Conservation (phyloP, 108 stramenopile genomes). For the Nitzschia inconspicua region DNA sequence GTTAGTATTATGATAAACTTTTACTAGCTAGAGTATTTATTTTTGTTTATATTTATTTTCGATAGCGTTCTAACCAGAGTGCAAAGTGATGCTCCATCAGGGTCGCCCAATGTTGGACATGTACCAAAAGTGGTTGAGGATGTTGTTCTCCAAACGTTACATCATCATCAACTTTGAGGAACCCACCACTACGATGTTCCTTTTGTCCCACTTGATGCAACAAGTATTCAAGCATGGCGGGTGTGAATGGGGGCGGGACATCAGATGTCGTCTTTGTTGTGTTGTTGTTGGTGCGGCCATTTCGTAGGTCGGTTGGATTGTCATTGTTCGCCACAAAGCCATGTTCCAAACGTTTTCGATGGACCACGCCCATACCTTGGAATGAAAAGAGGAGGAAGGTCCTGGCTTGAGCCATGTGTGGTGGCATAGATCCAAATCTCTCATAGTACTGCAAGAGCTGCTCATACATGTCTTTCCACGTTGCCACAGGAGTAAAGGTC, state of each 20-base stretch:
- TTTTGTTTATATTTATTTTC: too few relatives aligned
- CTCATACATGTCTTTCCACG: constrained; percentile 6
- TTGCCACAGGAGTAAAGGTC: too few relatives aligned
- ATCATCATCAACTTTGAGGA: constrained; percentile 69
- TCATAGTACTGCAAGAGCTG: constrained; percentile 2
- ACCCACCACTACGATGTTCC: constrained; percentile 39
- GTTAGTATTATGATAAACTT: too few relatives aligned
- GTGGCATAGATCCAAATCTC: too few relatives aligned
- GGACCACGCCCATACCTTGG: constrained; percentile 62
- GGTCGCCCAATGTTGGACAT: constrained; percentile 68
- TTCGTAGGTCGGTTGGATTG: constrained; percentile 4
- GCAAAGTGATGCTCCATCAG: constrained; percentile 43
- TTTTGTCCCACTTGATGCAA: constrained; percentile 60
- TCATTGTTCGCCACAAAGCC: constrained; percentile 21
- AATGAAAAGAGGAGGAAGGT: constrained; percentile 72
- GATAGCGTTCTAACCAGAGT: too few relatives aligned
- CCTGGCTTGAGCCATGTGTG: constrained; percentile 47
- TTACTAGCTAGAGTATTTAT: too few relatives aligned
- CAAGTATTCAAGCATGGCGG: constrained; percentile 50
- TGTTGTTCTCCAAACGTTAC: constrained; percentile 38
- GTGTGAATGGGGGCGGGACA: too few relatives aligned
- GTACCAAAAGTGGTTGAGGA: constrained; percentile 42
- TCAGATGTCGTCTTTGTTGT: too few relatives aligned
- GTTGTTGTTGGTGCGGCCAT: constrained; percentile 3
- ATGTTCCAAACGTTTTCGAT: constrained; percentile 50